phyloP scores from a whole-genome alignment of 805 yeast genomes.

The Candida maris region DNA sequence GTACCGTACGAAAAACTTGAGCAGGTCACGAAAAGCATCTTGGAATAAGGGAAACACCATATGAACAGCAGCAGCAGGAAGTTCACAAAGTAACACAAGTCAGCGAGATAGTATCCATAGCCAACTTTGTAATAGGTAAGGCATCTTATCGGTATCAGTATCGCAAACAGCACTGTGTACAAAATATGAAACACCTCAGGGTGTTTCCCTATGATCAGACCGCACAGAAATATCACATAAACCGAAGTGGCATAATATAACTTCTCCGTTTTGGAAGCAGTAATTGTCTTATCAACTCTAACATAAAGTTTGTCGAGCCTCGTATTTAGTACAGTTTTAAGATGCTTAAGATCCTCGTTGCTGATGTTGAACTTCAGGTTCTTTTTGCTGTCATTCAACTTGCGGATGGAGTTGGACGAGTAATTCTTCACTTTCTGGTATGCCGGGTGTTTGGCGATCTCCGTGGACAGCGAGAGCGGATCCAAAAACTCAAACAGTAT shows the following conservation, averaged over 20 bases:
- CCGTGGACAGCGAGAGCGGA: constrained; percentile 25
- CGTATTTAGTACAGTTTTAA: constrained; percentile 21
- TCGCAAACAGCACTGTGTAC: constrained; percentile 57
- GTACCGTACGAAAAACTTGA: constrained; percentile 89
- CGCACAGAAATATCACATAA: constrained; percentile 63
- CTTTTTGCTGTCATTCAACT: constrained; percentile 24
- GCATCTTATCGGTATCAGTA: constrained; percentile 80
- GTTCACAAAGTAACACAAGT: constrained; percentile 89
- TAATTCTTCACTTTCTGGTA: constrained; percentile 28
- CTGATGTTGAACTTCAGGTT: constrained; percentile 21
- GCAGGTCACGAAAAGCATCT: constrained; percentile 71
- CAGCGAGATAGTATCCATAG: constrained; percentile 86
- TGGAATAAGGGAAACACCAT: constrained; percentile 80
- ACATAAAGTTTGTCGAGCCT: constrained; percentile 37
- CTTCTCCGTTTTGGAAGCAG: constrained; percentile 64
- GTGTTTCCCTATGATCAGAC: constrained; percentile 70
- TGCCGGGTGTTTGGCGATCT: constrained; percentile 23
- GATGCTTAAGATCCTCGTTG: constrained; percentile 27
- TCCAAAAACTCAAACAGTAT: constrained; percentile 31
- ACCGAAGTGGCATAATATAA: constrained; percentile 74
- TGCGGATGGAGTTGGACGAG: constrained; percentile 20
- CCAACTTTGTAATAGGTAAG: constrained; percentile 76
- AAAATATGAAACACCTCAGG: constrained; percentile 76
- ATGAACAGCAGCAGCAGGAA: constrained; percentile 61
- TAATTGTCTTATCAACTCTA: constrained; percentile 34